These are phyloP conservation scores for Herpotrichia juniperi DNA, from an alignment of 2,329 filamentous ascomycete species.

Conservation along the genomic window DNA sequence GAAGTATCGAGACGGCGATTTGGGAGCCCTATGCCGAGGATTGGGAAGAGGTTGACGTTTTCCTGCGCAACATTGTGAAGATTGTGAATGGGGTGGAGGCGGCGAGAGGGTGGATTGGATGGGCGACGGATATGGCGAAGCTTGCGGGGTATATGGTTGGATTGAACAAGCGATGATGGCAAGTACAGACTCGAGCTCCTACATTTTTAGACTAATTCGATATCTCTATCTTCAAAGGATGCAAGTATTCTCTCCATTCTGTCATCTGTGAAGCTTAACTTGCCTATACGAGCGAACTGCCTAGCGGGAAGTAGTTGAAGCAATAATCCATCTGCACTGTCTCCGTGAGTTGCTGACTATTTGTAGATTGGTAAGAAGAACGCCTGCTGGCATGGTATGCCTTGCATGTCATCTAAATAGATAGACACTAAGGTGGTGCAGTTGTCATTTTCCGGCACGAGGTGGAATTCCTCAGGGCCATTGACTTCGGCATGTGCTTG, in stretches of 20 bases:
- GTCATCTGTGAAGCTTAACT: background rate
- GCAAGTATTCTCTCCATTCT: background rate
- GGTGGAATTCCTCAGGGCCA: no score
- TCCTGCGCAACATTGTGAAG: conserved; percentile 59
- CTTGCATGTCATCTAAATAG: no score
- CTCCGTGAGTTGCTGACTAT: no score
- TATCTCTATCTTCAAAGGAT: background rate
- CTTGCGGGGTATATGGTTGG: conserved; percentile 30
- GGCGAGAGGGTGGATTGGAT: conserved; percentile 62
- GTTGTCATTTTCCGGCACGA: no score
- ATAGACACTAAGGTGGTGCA: no score
- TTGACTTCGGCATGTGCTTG: no score
- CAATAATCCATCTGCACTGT: no score
- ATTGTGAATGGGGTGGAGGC: conserved; percentile 60
- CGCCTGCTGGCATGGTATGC: no score
- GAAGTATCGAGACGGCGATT: conserved; percentile 51
- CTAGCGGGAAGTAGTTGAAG: no score
- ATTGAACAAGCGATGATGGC: conserved; percentile 3
- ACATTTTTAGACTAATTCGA: background rate
- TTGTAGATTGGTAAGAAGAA: no score
- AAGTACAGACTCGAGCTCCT: background rate
- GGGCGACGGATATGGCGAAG: conserved; percentile 48
- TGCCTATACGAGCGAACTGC: background rate
- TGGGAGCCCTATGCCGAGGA: conserved; percentile 69
- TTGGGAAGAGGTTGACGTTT: conserved; percentile 62